A percentile compares a stretch with the other conserved stretches of the same genome.
Evolutionary conservation across 1,284 basidiomycete species (phyloP).

Genomic region (Rhodotorula sp.): DNA sequence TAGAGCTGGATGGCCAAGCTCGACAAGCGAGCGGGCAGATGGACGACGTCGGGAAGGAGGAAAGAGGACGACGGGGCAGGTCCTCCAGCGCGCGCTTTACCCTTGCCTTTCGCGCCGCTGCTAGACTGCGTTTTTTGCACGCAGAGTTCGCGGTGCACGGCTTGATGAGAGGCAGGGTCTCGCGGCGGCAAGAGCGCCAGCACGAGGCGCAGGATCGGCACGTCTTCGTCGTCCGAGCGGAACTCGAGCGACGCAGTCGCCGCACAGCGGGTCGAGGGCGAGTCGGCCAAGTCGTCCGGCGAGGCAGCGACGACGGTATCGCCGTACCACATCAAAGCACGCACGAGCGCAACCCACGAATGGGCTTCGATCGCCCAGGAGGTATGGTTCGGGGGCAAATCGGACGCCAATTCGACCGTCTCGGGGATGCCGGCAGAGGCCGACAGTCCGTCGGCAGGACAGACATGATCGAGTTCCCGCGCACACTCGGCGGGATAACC

Average conservation of each 20-base stretch:
- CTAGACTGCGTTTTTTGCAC: not conserved
- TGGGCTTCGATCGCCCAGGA: conserved; percentile 31
- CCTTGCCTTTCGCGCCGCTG: conserved; percentile 12
- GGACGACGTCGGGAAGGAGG: conserved; percentile 31
- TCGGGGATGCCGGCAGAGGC: not conserved
- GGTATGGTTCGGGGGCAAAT: not conserved
- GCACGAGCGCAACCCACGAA: conserved; percentile 25
- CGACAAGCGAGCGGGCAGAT: conserved; percentile 34
- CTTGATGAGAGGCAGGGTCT: not conserved
- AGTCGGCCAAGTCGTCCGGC: conserved; percentile 7
- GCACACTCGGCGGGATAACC: conserved; percentile 30
- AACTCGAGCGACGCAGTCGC: conserved; percentile 30
- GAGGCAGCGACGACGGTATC: conserved; percentile 24
- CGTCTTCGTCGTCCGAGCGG: conserved; percentile 24
- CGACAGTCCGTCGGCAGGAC: conserved; percentile 18
- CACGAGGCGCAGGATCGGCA: conserved; percentile 23
- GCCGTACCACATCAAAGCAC: conserved; percentile 37
- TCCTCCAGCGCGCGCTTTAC: not conserved
- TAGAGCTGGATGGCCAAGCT: conserved; percentile 35
- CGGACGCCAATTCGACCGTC: conserved; percentile 16
- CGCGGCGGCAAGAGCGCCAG: conserved; percentile 18
- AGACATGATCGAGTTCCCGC: conserved; percentile 17
- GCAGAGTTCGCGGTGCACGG: conserved; percentile 18
- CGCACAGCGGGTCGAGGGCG: conserved; percentile 17
- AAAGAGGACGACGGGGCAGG: not conserved